Base-by-base conservation (phyloP, 768 basidiomycete genomes). In the Pisolithus microcarpus region DNA sequence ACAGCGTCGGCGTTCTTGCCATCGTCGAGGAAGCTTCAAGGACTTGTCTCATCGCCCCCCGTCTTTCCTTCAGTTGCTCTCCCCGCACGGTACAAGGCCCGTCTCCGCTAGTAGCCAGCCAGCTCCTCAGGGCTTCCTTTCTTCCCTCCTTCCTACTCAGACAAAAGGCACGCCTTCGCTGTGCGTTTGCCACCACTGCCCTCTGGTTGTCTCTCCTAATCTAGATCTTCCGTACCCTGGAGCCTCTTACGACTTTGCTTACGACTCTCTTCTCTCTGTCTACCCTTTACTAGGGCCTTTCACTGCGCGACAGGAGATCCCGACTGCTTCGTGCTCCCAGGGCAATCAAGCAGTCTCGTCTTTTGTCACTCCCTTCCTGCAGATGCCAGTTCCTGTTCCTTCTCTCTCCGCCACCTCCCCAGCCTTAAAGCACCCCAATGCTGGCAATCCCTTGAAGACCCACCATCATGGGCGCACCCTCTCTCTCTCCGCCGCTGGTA, bases 81-180 rank as follows among this genome's bases (percentile, higher is more conserved):
- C 55, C 51, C 26, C 23, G 9, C 26, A 53, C 46, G 56, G 57
- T 56, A 55, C 54, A 56, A 60, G 60, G 52, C 56, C 13, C 46
- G 51, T 52, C 39, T 51, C 57, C 48, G 49, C 46, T 51, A 49
- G 52, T 42, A 46, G 24, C 52, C 39, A 7, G 23, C 39, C 26
- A 50, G 43, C 57, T 62, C 49, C 47, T 52, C 57, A 63, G 55
- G 60, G 60, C 59, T 37, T 48, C 36, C 47, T 23, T 48, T 51
- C 31, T 52, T 47, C 54, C 58, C 60, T 64, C 61, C 59, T 62
- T 62, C 57, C 62, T 58, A 46, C 63, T 58, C 56, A 63, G 65
- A 60, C 64, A 89, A 90, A 89, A 89, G 86, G 86, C 86, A 77
- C 87, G 87, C 87, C 87, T 91, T 90, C 77, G 84, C 76, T 89